These are phyloP conservation scores for Phaseolus coccineus DNA, from an alignment of 331 rosid genomes.

Conservation along the genomic window DNA sequence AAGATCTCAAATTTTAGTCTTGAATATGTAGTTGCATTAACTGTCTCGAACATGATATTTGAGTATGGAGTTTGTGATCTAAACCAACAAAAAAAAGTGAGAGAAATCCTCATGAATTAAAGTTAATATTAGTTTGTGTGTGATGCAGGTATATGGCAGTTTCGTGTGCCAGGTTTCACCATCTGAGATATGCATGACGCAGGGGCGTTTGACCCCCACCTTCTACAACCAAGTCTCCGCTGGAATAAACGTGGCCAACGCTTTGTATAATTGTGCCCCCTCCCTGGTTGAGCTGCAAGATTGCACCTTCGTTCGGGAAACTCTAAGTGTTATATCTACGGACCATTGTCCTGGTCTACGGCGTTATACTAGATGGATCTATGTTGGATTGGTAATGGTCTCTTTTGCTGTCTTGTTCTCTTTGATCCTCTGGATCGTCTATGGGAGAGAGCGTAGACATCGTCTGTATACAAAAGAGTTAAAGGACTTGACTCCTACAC, in stretches of 20 bases:
- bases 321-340: slow-evolving; percentile 58
- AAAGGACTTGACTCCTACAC: slow-evolving; percentile 38
- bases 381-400: slow-evolving; percentile 76
- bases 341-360: slow-evolving; percentile 73
- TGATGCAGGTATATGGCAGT: slow-evolving; percentile 62
- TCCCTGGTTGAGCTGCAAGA: slow-evolving; percentile 69
- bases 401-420: slow-evolving; percentile 85
- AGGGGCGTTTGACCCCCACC: slow-evolving; percentile 81
- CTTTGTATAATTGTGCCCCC: slow-evolving; percentile 68
- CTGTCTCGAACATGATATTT: too few species aligned
- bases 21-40: too few species aligned
- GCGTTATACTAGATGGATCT: slow-evolving; percentile 68
- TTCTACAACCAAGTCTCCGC: slow-evolving; percentile 65
- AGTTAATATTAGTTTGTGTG: neutral
- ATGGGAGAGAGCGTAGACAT: slow-evolving; percentile 80
- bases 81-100: too few species aligned
- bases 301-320: slow-evolving; percentile 76
- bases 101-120: neutral
- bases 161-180: slow-evolving; percentile 67
- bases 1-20: too few species aligned
- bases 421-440: slow-evolving; percentile 85
- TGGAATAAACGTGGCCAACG: slow-evolving; percentile 67
- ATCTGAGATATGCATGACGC: slow-evolving; percentile 59
- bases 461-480: slow-evolving; percentile 60
- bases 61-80: too few species aligned